phyloP scores from a whole-genome alignment of 2,329 filamentous ascomycete species.

The Verticillium albo-atrum region DNA sequence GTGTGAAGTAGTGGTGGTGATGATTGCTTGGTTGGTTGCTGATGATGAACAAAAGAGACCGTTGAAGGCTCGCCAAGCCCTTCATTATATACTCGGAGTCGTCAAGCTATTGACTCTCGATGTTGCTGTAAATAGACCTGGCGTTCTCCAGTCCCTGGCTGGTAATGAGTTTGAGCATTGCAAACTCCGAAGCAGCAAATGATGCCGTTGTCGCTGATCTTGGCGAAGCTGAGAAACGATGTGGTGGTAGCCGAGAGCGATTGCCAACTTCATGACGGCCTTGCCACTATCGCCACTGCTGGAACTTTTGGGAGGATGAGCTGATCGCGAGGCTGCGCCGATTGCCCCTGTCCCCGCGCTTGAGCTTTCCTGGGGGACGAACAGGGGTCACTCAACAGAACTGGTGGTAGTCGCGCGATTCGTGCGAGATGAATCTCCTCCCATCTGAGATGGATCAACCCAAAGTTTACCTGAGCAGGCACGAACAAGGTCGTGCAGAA shows the following conservation, averaged over 20 bases:
- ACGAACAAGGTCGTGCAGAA: neutral
- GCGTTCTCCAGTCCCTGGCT: neutral
- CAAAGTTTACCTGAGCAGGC: neutral
- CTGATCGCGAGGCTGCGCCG: neutral
- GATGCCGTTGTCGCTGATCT: neutral
- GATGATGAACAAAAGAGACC: no score
- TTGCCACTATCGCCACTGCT: neutral
- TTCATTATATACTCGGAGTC: neutral
- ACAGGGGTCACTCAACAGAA: no score
- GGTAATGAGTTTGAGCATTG: neutral
- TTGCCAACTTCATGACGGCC: neutral
- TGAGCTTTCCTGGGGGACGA: no score
- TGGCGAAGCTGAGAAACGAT: neutral
- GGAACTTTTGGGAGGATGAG: neutral
- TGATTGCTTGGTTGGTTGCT: neutral
- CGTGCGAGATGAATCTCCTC: neutral
- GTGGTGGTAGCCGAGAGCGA: neutral
- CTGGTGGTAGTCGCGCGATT: no score
- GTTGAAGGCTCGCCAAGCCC: neutral
- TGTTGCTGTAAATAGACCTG: neutral
- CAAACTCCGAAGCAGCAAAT: neutral
- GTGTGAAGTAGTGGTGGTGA: neutral
- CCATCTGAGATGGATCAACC: neutral
- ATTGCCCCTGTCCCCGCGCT: neutral
- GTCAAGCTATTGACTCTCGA: neutral